Conservation (phyloP, 1,284 basidiomycete species). For the Rhizoctonia solani region DNA sequence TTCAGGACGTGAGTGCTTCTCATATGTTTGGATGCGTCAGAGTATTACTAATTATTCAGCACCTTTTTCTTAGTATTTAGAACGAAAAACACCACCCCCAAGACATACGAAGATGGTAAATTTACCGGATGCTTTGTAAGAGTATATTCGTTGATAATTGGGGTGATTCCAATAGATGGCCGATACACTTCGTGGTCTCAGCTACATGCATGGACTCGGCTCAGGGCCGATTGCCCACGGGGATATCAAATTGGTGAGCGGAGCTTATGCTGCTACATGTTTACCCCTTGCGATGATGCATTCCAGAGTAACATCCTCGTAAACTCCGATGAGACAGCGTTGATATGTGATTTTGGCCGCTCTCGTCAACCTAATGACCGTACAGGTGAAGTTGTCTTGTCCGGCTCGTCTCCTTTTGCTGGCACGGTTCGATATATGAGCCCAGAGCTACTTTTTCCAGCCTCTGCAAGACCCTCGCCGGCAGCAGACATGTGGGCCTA, state of each 20-base stretch:
- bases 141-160: not conserved
- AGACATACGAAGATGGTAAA: slow-evolving; percentile 13
- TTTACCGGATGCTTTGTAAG: not conserved
- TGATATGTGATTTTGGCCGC: slow-evolving; percentile 31
- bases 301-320: slow-evolving; percentile 18
- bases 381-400: not conserved
- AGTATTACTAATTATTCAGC: not conserved
- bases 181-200: not conserved
- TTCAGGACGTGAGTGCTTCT: slow-evolving; percentile 1
- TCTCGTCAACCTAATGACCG: not conserved
- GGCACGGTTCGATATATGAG: slow-evolving; percentile 29
- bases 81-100: slow-evolving; percentile 2
- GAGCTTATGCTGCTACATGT: not conserved
- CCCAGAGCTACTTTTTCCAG: slow-evolving; percentile 8
- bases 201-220: slow-evolving; percentile 6
- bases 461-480: not conserved
- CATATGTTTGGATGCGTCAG: not conserved
- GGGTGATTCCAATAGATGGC: slow-evolving; percentile 17
- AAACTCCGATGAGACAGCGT: slow-evolving; percentile 10
- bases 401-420: slow-evolving; percentile 18
- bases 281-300: not conserved
- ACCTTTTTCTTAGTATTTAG: slow-evolving; percentile 4
- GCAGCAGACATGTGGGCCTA: slow-evolving; percentile 33
- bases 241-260: slow-evolving; percentile 11
- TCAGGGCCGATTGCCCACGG: slow-evolving; percentile 11